These are phyloP conservation scores for Eleusine coracana DNA, from an alignment of 176 grass and related monocot species.

Conservation along the genomic window DNA sequence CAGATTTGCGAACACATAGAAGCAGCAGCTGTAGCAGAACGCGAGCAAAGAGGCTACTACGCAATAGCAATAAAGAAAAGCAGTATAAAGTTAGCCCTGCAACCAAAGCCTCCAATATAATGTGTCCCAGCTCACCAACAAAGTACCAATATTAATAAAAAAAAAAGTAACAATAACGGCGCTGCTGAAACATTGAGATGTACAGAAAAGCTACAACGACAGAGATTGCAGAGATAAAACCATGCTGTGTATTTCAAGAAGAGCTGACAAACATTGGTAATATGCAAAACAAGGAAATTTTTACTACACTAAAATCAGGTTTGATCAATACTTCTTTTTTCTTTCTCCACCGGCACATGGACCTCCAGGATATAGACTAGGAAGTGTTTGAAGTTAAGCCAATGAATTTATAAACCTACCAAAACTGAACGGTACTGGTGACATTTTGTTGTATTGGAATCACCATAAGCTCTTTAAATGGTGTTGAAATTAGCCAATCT, in stretches of 20 bases:
- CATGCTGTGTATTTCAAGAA: not conserved
- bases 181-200: constrained; percentile 11
- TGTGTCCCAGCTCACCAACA: not conserved
- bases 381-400: constrained; percentile 3
- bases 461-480: constrained; percentile 3
- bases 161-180: not conserved
- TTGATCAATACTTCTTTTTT: constrained; percentile 24
- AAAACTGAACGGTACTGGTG: constrained; percentile 2
- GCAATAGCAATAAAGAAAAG: constrained; percentile 1
- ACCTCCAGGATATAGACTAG: not conserved
- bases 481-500: constrained; percentile 20
- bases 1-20: constrained; percentile 1
- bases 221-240: constrained; percentile 7
- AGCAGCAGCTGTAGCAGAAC: not conserved
- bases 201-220: not conserved
- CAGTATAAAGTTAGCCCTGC: constrained; percentile 8
- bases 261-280: not conserved
- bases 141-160: constrained; percentile 7
- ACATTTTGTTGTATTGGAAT: not conserved
- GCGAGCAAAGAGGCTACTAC: not conserved
- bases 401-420: constrained; percentile 26
- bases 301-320: constrained; percentile 16
- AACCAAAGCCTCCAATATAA: constrained; percentile 5
- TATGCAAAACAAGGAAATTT: not conserved
- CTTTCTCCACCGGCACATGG: not conserved